phyloP scores from a whole-genome alignment of 768 basidiomycete genomes.

The Coprinopsis marcescibilis region DNA sequence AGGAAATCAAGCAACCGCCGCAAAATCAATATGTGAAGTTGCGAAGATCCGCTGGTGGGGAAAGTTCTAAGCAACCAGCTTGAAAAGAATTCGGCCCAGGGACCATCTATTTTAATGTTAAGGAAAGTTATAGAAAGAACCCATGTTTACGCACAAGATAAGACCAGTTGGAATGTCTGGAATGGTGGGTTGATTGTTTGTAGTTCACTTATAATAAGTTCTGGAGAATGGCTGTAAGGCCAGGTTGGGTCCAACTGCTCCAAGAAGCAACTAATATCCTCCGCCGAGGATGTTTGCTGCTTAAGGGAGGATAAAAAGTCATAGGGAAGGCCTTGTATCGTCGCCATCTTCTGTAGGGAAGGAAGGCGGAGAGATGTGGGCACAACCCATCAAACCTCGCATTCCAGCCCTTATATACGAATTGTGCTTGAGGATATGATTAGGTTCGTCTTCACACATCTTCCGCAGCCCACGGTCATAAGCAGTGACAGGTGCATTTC shows the following conservation, averaged over 20 bases:
- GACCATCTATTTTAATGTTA: background rate
- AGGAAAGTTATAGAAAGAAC: background rate
- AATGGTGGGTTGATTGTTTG: background rate
- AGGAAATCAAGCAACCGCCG: background rate
- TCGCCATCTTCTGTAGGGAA: conserved; percentile 5
- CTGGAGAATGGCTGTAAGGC: background rate
- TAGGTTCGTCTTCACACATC: too few species aligned
- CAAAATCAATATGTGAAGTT: background rate
- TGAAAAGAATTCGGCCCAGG: background rate
- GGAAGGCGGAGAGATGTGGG: conserved; percentile 1
- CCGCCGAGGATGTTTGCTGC: background rate
- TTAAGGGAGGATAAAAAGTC: background rate
- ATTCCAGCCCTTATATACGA: background rate
- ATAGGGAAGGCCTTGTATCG: conserved; percentile 1
- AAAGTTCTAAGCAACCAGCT: background rate
- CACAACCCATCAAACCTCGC: background rate
- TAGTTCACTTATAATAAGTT: background rate
- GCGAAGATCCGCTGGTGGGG: background rate
- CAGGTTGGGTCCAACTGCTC: background rate
- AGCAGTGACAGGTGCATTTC: too few species aligned
- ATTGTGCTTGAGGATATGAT: too few species aligned
- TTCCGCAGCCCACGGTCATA: too few species aligned
- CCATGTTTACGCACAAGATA: background rate
- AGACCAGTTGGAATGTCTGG: background rate
- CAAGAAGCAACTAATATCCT: conserved; percentile 1